These are phyloP conservation scores for Talinum fruticosum DNA, from an alignment of 148 eudicot genomes.

Conservation along the genomic window DNA sequence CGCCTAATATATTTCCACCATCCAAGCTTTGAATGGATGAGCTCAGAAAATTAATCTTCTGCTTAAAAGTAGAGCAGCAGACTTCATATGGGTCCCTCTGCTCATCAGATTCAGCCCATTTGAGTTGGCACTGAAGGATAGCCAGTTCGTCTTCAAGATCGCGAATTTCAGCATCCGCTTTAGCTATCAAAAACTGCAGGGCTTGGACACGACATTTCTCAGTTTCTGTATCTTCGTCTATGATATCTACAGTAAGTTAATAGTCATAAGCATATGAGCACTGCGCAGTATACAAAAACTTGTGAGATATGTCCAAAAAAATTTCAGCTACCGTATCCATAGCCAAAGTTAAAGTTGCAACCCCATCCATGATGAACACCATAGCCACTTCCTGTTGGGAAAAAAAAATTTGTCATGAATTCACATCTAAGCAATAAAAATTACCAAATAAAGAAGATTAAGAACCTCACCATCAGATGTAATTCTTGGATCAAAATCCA, in stretches of 20 bases:
- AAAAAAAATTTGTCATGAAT: conserved; percentile 18
- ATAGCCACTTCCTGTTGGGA: conserved; percentile 19
- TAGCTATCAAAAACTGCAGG: conserved; percentile 37
- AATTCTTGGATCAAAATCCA: conserved; percentile 58
- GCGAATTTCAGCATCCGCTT: conserved; percentile 60
- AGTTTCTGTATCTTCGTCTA: conserved; percentile 50
- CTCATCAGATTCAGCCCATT: conserved; percentile 38
- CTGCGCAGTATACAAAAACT: background rate
- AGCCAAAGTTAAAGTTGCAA: conserved; percentile 37
- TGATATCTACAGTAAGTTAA: conserved; percentile 38
- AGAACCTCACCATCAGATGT: conserved; percentile 34
- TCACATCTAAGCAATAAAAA: background rate
- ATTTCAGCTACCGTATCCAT: conserved; percentile 36
- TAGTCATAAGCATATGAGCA: conserved; percentile 10
- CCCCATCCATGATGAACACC: conserved; percentile 31
- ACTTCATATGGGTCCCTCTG: conserved; percentile 42
- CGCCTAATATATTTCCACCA: conserved; percentile 25
- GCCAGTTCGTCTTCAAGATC: conserved; percentile 65
- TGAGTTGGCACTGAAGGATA: conserved; percentile 52
- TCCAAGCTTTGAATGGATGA: conserved; percentile 31
- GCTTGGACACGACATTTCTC: conserved; percentile 54
- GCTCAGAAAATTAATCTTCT: conserved; percentile 40
- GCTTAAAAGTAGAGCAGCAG: conserved; percentile 38
- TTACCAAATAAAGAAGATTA: background rate
- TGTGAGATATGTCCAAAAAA: no score